Evolutionary conservation across 1,284 basidiomycete species (phyloP), one percentile per base, ranked within the genome.

Genomic region (Pulchroboletus neoregius): DNA sequence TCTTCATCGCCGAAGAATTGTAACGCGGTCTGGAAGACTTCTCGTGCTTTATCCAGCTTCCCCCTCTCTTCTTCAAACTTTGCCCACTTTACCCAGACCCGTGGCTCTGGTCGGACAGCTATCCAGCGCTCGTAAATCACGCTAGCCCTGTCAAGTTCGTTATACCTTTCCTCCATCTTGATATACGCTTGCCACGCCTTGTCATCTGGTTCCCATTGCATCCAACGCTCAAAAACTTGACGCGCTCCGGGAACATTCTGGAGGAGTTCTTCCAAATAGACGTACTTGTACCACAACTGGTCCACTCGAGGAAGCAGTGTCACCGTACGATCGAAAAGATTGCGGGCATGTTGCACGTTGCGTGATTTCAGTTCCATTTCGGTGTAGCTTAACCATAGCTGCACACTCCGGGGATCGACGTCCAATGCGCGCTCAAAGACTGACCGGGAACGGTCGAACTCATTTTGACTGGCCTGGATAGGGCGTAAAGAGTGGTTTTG

Each of bases 181-280:
- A 99, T 92, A 69, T 96, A 99, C 10, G 92, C 91, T 63, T 93
- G 89, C 96, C 95, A 99, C 6, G 95, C 94, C 73, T 97, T 98
- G 79, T 99, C 96, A 61, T 98, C 93, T 0, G 96, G 96, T 66
- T 99, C 94, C 96, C 96, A 99, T 54, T 88, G 80, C 93, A 99
- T 96, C 95, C 95, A 99, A 39, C 95, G 80, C 69, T 99, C 96
- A 60, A 99, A 99, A 48, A 99, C 91, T 66, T 98, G 94, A 9
- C 95, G 84, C 1, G 94, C 94, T 24, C 95, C 95, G 1, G 91
- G 80, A 30, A 99, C 84, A 63, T 99, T 99, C 61, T 95, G 90
- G 11, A 99, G 79, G 3, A 99, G 79, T 68, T 99, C 95, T 66
- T 99, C 95, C 45, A 99, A 81, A 70, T 97, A 97, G 45, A 99